Evolutionary conservation across 805 yeast genomes (phyloP), one percentile per base, ranked within the genome.

Genomic region (Candida xiaguanensis): DNA sequence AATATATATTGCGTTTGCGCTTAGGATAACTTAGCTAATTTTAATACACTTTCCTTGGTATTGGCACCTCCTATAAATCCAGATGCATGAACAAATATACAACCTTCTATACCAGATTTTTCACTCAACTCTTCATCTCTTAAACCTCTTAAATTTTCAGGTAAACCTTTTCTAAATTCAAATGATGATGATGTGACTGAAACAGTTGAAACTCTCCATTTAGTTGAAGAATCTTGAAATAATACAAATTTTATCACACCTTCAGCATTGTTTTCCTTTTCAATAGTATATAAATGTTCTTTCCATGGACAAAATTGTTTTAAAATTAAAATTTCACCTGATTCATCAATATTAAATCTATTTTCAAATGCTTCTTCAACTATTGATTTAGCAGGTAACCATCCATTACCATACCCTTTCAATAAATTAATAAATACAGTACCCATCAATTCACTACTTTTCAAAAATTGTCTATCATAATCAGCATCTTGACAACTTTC

Each of bases 61-160:
- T 80, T 72, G 41, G 91, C 87, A 39, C 99, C 99, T 32, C 99
- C 99, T 54, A 93, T 93, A 64, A 93, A 93, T 0, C 99, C 98
- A 30, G 95, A 86, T 31, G 98, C 96, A 53, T 93, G 99, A 42
- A 93, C 80, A 56, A 93, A 93, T 15, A 90, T 78, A 58, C 96
- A 86, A 7, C 86, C 96, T 23, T 77, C 80, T 40, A 93, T 77
- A n/a, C 95, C 96, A 25, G 88, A 70, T 49, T 74, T 66, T 48
- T 79, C 69, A 49, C 85, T 77, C 50, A 93, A 73, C 28, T 72
- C 85, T 22, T 85, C 91, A 58, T 93, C 99, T 58, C 99, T 80
- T 34, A 90, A 67, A n/a, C 99, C 99, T 69, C 99, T 78, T 88
- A 96, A 85, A 14, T 78, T 75, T 60, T 85, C 93, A 11, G 96